Base-by-base conservation (phyloP, 192 early-diverging fungal species). In the Coemansia sp. region DNA sequence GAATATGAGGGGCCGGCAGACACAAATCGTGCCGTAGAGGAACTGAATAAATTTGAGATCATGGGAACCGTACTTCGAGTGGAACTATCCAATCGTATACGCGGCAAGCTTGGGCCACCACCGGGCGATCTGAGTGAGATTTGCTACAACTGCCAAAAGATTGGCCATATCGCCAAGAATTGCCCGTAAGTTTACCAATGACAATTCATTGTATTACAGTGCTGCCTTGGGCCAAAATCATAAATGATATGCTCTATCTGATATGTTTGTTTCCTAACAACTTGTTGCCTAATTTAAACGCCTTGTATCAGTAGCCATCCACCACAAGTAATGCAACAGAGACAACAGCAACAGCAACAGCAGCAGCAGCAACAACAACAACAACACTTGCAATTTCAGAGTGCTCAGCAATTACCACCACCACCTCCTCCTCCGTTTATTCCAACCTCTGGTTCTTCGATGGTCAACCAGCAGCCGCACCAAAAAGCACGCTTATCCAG, bases 101-200 rank as follows among this genome's bases (percentile, higher is more conserved):
- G 68, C 8, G 69, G 69, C 3, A 53, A 59, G 35, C 20, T 9
- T 33, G 74, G 74, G 4, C 74, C 74, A 6, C 61, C 69, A 13
- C 74, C 69, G 1, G 74, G 74, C 28, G 69, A 76, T 46, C 57
- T 59, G 18, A 63, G 30, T 35, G 74, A 76, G 25, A 64, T 39
- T 15, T 76, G 74, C 31, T 76, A 76, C 48, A 71, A 64, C 16
- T 76, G 68, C 48, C 63, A 63, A 51, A 37, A 66, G 23, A 39
- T 75, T 23, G 74, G 74, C 1, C 74, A 75, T 45, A 75, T 75
- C 37, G 63, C 74, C 45, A 69, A 67, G 52, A 70, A 70, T 28
- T 75, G 74, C 58, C 68, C 63, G 74, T 75, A 70, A 62, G 74
- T 75, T 16, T 15, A 51, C 4, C n/a, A 20, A 37, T 37, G 35